Conservation (phyloP, 345 rosid genomes). For the Triadica sebifera region DNA sequence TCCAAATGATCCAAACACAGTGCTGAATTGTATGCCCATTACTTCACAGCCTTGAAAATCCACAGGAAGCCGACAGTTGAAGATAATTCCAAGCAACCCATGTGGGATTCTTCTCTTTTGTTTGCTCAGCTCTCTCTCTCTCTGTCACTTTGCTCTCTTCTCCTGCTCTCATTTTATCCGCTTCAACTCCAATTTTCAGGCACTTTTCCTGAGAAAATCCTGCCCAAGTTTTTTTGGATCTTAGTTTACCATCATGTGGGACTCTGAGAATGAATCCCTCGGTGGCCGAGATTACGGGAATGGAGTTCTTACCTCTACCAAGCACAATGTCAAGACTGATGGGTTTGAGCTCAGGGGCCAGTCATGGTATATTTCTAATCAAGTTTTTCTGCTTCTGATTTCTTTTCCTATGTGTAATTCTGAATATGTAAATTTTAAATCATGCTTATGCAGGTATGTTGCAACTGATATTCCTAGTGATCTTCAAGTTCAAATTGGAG, state of each 20-base stretch:
- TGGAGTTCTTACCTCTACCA: slow-evolving; percentile 63
- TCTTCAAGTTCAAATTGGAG: slow-evolving; percentile 70
- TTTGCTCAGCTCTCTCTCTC: not conserved
- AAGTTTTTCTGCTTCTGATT: not conserved
- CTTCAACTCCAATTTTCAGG: not conserved
- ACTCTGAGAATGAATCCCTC: slow-evolving; percentile 69
- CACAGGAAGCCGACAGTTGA: slow-evolving; percentile 45
- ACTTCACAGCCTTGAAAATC: slow-evolving; percentile 49
- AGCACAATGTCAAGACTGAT: slow-evolving; percentile 68
- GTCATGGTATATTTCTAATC: slow-evolving; percentile 57
- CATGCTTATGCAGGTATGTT: slow-evolving; percentile 58
- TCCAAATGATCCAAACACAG: slow-evolving; percentile 25
- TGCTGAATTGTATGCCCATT: slow-evolving; percentile 35
- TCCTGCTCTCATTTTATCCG: slow-evolving; percentile 15
- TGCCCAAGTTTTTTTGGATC: slow-evolving; percentile 2
- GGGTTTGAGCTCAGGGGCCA: slow-evolving; percentile 86
- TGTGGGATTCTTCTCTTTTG: slow-evolving; percentile 44
- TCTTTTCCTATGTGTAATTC: not conserved
- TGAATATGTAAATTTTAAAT: not conserved
- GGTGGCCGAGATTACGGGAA: slow-evolving; percentile 71
- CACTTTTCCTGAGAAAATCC: slow-evolving; percentile 14
- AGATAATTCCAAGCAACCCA: slow-evolving; percentile 58
- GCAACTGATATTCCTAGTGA: slow-evolving; percentile 93
- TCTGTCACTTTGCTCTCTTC: slow-evolving; percentile 11
- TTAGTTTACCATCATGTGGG: slow-evolving; percentile 64